phyloP scores from a whole-genome alignment of 306 rosid genomes.

The Psophocarpus tetragonolobus region DNA sequence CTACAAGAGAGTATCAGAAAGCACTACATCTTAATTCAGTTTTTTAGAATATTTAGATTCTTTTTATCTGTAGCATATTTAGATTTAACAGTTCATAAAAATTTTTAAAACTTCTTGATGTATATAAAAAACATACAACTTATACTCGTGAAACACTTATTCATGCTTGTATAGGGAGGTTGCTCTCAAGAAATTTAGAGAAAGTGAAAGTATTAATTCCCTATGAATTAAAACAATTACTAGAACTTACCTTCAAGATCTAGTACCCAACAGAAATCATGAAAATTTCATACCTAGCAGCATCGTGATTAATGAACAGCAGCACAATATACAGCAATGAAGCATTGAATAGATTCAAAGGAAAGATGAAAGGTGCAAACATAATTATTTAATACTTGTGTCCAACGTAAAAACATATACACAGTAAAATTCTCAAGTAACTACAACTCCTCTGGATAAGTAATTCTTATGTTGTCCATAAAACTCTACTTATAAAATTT shows the following conservation, averaged over 20 bases:
- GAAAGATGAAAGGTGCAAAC: slow-evolving; percentile 6
- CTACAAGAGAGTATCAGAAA: neutral
- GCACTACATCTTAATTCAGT: slow-evolving; percentile 1
- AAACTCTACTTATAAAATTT: neutral
- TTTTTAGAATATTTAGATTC: slow-evolving; percentile 9
- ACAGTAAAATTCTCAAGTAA: neutral
- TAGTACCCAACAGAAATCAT: slow-evolving; percentile 29
- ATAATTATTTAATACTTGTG: neutral
- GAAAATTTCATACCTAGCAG: slow-evolving; percentile 25
- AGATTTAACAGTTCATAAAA: slow-evolving; percentile 7
- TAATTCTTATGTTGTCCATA: neutral
- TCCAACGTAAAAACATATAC: neutral
- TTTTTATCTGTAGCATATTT: too few relatives aligned
- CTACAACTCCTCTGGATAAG: slow-evolving; percentile 1
- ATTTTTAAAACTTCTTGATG: neutral
- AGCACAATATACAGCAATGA: slow-evolving; percentile 16
- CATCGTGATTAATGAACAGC: slow-evolving; percentile 21
- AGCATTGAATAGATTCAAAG: slow-evolving; percentile 18
- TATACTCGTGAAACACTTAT: neutral
- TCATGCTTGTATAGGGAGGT: slow-evolving; percentile 1
- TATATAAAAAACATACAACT: neutral
- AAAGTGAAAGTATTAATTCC: neutral
- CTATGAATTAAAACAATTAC: neutral
- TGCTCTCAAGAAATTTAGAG: neutral
- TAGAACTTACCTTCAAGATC: slow-evolving; percentile 17